phyloP scores from a whole-genome alignment of 139 green algal species.

The Closterium sp. region DNA sequence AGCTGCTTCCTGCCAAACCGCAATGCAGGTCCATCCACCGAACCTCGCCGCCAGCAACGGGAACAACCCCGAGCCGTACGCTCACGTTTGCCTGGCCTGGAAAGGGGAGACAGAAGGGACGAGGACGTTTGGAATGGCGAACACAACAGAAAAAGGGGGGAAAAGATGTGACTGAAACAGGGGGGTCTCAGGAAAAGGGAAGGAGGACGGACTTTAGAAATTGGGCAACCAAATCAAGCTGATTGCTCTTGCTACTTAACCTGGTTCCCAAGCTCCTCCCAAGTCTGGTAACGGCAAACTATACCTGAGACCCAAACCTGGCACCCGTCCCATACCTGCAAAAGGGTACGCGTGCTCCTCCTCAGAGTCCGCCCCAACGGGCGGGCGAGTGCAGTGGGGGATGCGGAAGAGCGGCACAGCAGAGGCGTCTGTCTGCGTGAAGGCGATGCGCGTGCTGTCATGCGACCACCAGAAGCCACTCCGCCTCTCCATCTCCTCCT shows the following conservation, averaged over 20 bases:
- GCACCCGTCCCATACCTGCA: background rate
- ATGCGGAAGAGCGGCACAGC: conserved; percentile 45
- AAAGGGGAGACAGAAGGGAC: background rate
- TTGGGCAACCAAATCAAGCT: too few species aligned
- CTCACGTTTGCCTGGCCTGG: conserved; percentile 45
- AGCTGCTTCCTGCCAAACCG: conserved; percentile 9
- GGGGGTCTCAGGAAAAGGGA: too few species aligned
- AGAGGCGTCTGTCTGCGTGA: conserved; percentile 39
- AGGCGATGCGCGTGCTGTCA: conserved; percentile 44
- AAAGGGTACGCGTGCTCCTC: conserved; percentile 59
- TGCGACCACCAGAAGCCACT: conserved; percentile 56
- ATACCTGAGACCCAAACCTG: too few species aligned
- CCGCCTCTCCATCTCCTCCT: conserved; percentile 59
- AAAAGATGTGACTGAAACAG: too few species aligned
- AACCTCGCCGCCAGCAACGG: conserved; percentile 13
- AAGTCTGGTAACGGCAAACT: too few species aligned
- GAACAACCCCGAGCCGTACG: conserved; percentile 51
- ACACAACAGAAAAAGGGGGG: too few species aligned
- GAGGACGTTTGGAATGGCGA: background rate
- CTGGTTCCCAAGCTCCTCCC: too few species aligned
- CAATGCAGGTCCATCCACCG: conserved; percentile 54
- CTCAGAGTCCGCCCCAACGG: conserved; percentile 22
- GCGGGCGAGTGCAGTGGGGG: conserved; percentile 39
- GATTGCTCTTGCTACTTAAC: background rate
- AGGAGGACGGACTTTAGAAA: too few species aligned